A percentile compares a stretch with the other conserved stretches of the same genome.
phyloP scores from a whole-genome alignment of 116 monocot genomes.

The Zostera marina region DNA sequence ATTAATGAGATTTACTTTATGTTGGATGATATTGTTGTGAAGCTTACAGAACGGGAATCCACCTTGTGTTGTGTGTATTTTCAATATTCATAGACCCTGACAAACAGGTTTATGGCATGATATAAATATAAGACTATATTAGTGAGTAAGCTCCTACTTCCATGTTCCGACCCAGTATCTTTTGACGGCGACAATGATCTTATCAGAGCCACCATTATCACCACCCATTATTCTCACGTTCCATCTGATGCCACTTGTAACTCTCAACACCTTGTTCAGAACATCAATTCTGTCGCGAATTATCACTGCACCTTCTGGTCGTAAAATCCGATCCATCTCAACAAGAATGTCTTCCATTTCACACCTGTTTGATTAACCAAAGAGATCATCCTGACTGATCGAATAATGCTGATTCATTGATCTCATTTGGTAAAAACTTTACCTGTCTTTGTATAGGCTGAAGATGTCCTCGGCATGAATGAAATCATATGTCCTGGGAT shows the following conservation, averaged over 20 bases:
- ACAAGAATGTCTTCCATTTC: conserved; percentile 64
- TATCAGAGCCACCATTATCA: conserved; percentile 47
- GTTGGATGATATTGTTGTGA: conserved; percentile 42
- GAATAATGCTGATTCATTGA: not conserved
- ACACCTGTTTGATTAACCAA: conserved; percentile 20
- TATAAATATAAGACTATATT: too few relatives aligned
- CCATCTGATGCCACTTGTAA: conserved; percentile 44
- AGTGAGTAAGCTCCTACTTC: not conserved
- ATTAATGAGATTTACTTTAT: conserved; percentile 30
- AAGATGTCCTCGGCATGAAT: conserved; percentile 44
- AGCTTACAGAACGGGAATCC: conserved; percentile 9
- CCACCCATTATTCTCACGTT: conserved; percentile 33
- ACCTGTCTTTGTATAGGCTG: conserved; percentile 58
- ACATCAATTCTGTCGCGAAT: conserved; percentile 39
- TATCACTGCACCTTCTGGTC: conserved; percentile 48
- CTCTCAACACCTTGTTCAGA: conserved; percentile 24
- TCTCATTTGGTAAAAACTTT: conserved; percentile 2
- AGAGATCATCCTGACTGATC: not conserved
- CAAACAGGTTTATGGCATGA: too few relatives aligned
- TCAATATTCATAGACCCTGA: conserved; percentile 15
- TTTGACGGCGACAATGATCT: conserved; percentile 47
- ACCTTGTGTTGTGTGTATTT: conserved; percentile 8
- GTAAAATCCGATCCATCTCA: conserved; percentile 61
- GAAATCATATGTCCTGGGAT: conserved; percentile 5
- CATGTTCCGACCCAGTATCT: conserved; percentile 28